A percentile compares a stretch with the other conserved stretches of the same genome.
phyloP scores from a whole-genome alignment of 2,329 filamentous ascomycete genomes.

The Colletotrichum cordylinicola region DNA sequence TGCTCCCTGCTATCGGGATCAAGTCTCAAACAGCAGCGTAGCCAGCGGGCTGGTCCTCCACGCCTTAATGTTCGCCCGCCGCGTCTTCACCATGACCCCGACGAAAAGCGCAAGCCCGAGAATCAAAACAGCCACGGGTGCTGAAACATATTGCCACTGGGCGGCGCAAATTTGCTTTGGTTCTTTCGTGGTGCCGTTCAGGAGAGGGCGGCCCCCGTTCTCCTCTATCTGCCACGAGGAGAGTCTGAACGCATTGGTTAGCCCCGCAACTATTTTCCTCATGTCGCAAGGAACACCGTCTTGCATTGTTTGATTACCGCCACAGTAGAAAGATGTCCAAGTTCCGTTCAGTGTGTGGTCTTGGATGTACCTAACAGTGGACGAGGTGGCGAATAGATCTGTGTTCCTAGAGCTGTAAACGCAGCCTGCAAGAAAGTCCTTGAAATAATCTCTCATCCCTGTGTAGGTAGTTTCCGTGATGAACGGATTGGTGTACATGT shows the following conservation, averaged over 20 bases:
- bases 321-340: background rate
- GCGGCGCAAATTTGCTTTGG: background rate
- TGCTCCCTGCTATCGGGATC: background rate
- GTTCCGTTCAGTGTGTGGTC: background rate
- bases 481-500: background rate
- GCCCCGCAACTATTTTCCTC: background rate
- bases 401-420: background rate
- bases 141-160: background rate
- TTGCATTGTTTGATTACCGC: background rate
- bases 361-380: background rate
- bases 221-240: background rate
- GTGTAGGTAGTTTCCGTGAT: background rate
- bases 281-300: background rate
- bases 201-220: background rate
- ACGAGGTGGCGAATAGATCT: background rate
- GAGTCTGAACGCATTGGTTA: background rate
- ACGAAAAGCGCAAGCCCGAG: slow-evolving; percentile 3
- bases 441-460: background rate
- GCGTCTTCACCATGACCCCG: slow-evolving; percentile 9
- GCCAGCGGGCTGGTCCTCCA: slow-evolving; percentile 15
- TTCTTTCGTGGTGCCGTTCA: background rate
- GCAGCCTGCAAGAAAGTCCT: background rate
- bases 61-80: background rate
- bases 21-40: slow-evolving; percentile 6
- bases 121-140: background rate